Evolutionary conservation across 768 basidiomycete genomes (phyloP), one percentile per base, ranked within the genome.

Genomic region (Sporobolomyces pararoseus): DNA sequence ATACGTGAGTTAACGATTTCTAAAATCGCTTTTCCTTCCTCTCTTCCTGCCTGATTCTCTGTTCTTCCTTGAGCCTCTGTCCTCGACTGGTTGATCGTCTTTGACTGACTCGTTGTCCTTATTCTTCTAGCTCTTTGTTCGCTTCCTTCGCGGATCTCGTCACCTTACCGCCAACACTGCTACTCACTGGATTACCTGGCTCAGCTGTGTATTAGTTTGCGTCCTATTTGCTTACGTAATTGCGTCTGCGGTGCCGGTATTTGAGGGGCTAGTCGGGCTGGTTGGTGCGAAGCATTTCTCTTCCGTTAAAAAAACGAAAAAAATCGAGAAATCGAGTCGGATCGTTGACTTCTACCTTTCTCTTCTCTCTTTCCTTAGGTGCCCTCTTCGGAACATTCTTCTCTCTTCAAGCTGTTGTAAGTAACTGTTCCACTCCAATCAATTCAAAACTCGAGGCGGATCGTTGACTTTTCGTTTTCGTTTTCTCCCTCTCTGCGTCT

Each of bases 41-140:
- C n/a, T n/a, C n/a, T n/a, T n/a, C n/a, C n/a, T n/a, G n/a, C n/a
- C n/a, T n/a, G n/a, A n/a, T n/a, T n/a, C n/a, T n/a, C n/a, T n/a
- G n/a, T 57, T 13, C 16, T 31, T 19, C 19, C 53, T 9, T 34
- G 34, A 27, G n/a, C 5, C 37, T 39, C 50, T 52, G 10, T 42
- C 17, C 10, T 13, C 49, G 21, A 35, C 3, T 14, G 10, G 10
- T 57, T 32, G 6, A 19, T 46, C 12, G n/a, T 32, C 21, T n/a
- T 17, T 14, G 6, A 27, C 47, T 21, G 4, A 50, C 29, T 27
- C 61, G 16, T 42, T 54, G 23, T 42, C 10, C 59, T 63, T n/a
- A n/a, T n/a, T n/a, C 61, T 75, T 72, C 55, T 75, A 66, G 68
- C 46, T 73, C 53, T 76, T 78, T 44, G 75, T 78, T n/a, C 73